Base-by-base conservation (phyloP, 2,329 filamentous ascomycete species). In the Botryosphaeria dothidea region DNA sequence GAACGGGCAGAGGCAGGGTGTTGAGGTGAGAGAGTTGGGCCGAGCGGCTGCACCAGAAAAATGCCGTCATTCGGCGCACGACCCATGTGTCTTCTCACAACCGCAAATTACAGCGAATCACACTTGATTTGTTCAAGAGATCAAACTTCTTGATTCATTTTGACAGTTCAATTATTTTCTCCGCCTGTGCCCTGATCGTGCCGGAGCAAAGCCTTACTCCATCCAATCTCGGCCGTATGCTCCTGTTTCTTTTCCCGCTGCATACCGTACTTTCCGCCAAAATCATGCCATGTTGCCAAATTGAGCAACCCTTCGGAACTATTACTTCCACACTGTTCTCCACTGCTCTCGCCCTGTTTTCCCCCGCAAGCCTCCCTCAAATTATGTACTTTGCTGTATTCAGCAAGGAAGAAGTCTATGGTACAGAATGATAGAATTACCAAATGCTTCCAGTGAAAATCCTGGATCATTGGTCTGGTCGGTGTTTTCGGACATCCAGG, bases 361-460 rank as follows among this genome's bases (percentile, higher is more conserved):
- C 46, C 56, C 56, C 4, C 23, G 27, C 17, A 52, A 34, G 9
- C 56, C 56, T 15, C 29, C 36, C 56, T 23, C 17, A 62, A 64
- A 48, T 57, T 64, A 64, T 64, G 62, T 64, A 64, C 62, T 34
- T 57, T 43, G 31, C 49, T 57, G 56, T 5, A 45, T 31, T n/a
- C 34, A 45, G 54, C 63, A 60, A 60, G 31, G 45, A 36, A 60
- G 63, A 45, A 65, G 19, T 60, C 41, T 65, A 65, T 65, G 52
- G 34, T 60, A 60, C 54, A 60, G 62, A 65, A 65, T 27, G 63
- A 65, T 56, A 65, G 54, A 41, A 34, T n/a, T 43, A 41, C 49
- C 62, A 64, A 46, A 27, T 64, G 4, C 8, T 64, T 57, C 62
- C 41, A 49, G 41, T 13, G 17, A 15, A 23, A 31, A 46, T 31